Evolutionary conservation across 805 yeast genomes (phyloP), one percentile per base, ranked within the genome.

Genomic region (Yamadazyma scolyti): DNA sequence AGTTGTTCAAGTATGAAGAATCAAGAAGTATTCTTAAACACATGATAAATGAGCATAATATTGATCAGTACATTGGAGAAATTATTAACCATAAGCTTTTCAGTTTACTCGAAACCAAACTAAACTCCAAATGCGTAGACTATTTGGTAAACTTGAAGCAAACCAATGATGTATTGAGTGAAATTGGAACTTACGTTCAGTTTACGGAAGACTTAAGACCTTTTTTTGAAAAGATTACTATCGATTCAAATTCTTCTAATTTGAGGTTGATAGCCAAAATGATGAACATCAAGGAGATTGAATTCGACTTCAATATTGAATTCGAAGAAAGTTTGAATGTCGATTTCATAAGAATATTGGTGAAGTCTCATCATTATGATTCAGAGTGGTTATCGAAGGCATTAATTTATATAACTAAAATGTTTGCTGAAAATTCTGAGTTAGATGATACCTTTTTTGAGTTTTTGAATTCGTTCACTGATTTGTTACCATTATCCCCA

Each of bases 351-450:
- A 27, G 17, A 10, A 14, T 33, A 1, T 2, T 33, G 20, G 16
- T 17, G 14, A 12, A 33, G 10, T 10, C 21, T 6, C 9, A 21
- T 2, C 14, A 8, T 8, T n/a, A 6, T 4, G 16, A 23, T 9
- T 11, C 7, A 3, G 25, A 18, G 0, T 82, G 90, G 90, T 39
- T 76, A 23, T 68, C 73, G 38, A 75, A 78, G 40, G 63, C 78
- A 5, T 59, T 73, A 37, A 50, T 84, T 5, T 79, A 73, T 46
- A 63, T 80, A 30, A 83, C 89, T 6, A 80, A 75, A 42, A 64
- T 70, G 37, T 65, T 81, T 38, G 78, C 89, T 1, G 84, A 80
- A 44, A 52, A 61, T 3, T 30, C 30, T 3, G 28, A 31, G 4
- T 37, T 58, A 16, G 52, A 64, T 0, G 28, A 21, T 2, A 46